Base-by-base conservation (phyloP, 2,329 filamentous ascomycete species). In the Catunica adiposa region DNA sequence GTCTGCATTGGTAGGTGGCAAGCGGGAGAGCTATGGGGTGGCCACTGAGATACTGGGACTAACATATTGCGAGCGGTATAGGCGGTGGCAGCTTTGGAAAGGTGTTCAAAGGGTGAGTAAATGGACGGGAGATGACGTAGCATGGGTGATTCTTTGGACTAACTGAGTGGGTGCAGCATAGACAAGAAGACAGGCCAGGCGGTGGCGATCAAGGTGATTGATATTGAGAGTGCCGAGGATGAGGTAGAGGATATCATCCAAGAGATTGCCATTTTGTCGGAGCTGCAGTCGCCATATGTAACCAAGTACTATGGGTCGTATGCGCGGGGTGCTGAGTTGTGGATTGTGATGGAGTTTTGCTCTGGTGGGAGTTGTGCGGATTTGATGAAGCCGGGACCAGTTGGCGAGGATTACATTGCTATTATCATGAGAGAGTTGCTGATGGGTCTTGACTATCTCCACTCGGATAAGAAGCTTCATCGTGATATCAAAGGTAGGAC, bases 261-360 rank as follows among this genome's bases (percentile, higher is more conserved):
- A 68, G 92, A 98, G 71, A 97, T 98, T 62, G 89, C 90, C 62
- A 97, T 98, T 63, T 77, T 98, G 56, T 95, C 92, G 31, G 90
- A 94, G 69, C 80, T 98, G 61, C 87, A 94, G 70, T 97, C 90
- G 17, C 89, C 89, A 17, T 95, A 94, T 66, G 90, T 97, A 60
- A 98, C 92, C 40, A 92, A 94, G 69, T 98, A 98, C 73, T 89
- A 95, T 71, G 92, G 92, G 62, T 96, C 90, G 56, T 97, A 92
- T 66, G 81, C 95, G 62, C 95, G 95, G 65, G 92, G 90, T 23
- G 92, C 89, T 1, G 87, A 97, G 71, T 72, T 98, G 64, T 98
- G 92, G 92, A 98, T 98, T 63, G 89, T 97, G 67, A 98, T 98
- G 92, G 92, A 98, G 69, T 98, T 92, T 65, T 98, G 92, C 69